phyloP scores from a whole-genome alignment of 352 stramenopile genomes.

The Globisporangium mamillatum region DNA sequence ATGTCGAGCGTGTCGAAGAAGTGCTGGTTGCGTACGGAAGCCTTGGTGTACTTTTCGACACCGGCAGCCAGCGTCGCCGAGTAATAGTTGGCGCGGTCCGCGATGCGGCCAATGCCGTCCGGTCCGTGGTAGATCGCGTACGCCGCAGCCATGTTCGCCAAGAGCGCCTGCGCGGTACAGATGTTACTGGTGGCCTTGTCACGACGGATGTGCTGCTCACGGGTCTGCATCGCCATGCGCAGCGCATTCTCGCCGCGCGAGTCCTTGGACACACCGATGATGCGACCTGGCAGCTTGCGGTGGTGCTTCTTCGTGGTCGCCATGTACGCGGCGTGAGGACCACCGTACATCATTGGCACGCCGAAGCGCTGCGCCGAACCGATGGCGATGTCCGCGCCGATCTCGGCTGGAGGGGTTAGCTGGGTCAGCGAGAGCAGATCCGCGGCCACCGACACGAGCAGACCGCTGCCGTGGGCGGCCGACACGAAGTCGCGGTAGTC shows the following conservation, averaged over 20 bases:
- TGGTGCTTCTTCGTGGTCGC: slow-evolving; percentile 95
- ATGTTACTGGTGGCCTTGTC: slow-evolving; percentile 99
- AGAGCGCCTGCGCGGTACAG: slow-evolving; percentile 97
- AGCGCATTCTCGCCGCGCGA: slow-evolving; percentile 93
- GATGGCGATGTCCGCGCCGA: slow-evolving; percentile 97
- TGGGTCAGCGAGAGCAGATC: slow-evolving; percentile 96
- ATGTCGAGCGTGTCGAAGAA: slow-evolving; percentile 98
- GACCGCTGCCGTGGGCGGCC: slow-evolving; percentile 77
- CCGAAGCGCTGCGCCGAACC: slow-evolving; percentile 98
- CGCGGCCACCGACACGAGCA: slow-evolving; percentile 95
- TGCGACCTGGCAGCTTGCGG: slow-evolving; percentile 96
- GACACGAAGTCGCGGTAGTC: slow-evolving; percentile 92
- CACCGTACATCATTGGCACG: slow-evolving; percentile 99
- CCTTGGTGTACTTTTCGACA: slow-evolving; percentile 83
- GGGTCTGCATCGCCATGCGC: slow-evolving; percentile 99
- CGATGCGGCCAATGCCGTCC: slow-evolving; percentile 94
- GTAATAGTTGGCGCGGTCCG: slow-evolving; percentile 91
- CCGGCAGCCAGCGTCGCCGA: slow-evolving; percentile 86
- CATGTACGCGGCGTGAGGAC: slow-evolving; percentile 97
- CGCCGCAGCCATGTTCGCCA: slow-evolving; percentile 98
- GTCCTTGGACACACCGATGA: slow-evolving; percentile 99
- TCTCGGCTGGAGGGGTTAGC: slow-evolving; percentile 92
- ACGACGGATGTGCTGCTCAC: slow-evolving; percentile 98
- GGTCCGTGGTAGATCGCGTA: slow-evolving; percentile 99
- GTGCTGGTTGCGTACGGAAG: slow-evolving; percentile 51